These are phyloP conservation scores for Aspergillaceae sp. DNA, from an alignment of 2,329 filamentous ascomycete genomes.

Conservation along the genomic window DNA sequence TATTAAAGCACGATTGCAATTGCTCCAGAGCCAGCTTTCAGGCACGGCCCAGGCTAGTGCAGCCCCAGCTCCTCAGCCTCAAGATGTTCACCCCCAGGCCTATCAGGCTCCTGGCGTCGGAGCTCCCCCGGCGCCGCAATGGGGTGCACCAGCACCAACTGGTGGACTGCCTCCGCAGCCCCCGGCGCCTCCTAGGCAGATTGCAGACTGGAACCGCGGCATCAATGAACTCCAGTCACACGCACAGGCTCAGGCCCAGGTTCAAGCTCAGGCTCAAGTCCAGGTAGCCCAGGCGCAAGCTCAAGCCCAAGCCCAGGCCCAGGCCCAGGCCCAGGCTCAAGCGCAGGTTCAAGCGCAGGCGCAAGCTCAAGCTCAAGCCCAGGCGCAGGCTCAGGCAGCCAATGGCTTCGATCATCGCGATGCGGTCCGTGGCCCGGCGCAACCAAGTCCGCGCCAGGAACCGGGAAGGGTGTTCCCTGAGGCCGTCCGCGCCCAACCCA, in stretches of 20 bases:
- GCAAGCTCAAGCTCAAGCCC: slow-evolving; percentile 37
- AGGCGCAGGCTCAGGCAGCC: slow-evolving; percentile 43
- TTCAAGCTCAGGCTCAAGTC: slow-evolving; percentile 3
- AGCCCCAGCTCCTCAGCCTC: slow-evolving; percentile 62
- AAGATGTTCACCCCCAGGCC: slow-evolving; percentile 90
- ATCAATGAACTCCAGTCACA: slow-evolving; percentile 68
- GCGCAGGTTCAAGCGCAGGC: slow-evolving; percentile 1
- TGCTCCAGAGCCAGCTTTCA: slow-evolving; percentile 70
- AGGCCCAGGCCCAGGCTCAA: slow-evolving; percentile 30
- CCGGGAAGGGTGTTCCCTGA: slow-evolving; percentile 62
- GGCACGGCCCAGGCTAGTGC: slow-evolving; percentile 59
- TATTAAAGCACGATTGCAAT: slow-evolving; percentile 87
- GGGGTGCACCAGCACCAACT: slow-evolving; percentile 63
- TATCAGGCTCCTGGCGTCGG: slow-evolving; percentile 78
- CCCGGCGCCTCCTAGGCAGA: slow-evolving; percentile 56
- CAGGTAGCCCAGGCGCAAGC: slow-evolving; percentile 1
- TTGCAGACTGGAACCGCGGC: slow-evolving; percentile 54
- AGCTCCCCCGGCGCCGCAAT: slow-evolving; percentile 77
- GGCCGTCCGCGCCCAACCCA: slow-evolving; percentile 45
- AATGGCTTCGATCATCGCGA: slow-evolving; percentile 80
- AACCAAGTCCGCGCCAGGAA: slow-evolving; percentile 69
- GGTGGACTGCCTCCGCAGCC: slow-evolving; percentile 44
- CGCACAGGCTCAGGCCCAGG: slow-evolving; percentile 26
- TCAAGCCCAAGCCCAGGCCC: background rate
- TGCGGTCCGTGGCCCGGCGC: slow-evolving; percentile 57